Evolutionary conservation across 495 filamentous ascomycete species (phyloP), one percentile per base, ranked within the genome.

Genomic region (Annulohypoxylon moriforme): DNA sequence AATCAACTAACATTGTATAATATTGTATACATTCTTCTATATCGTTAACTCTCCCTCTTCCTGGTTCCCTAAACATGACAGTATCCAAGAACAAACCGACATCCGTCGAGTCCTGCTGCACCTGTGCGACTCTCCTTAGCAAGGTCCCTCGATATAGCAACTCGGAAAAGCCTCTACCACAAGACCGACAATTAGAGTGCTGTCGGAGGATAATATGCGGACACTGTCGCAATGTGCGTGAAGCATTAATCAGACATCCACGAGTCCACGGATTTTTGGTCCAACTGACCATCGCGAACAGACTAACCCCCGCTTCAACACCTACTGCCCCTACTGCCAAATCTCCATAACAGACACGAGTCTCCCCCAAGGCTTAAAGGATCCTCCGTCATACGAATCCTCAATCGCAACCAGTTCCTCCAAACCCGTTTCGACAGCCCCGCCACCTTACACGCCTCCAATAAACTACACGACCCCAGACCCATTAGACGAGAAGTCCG

Each of bases 141-240:
- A 75, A 80, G n/a, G 77, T 83, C 49, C 74, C 81, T 50, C 75
- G 78, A 40, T 76, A 78, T 31, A 73, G 76, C 44, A 83, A 85
- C 64, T 82, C 78, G 11, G 87, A 90, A 78, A 90, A 89, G 74
- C 83, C 85, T n/a, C 75, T 82, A 10, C 78, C 81, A 3, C 74
- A 81, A 27, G 79, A 89, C 72, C 80, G 87, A 9, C 79, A 78
- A 36, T 79, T 91, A 47, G 80, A 83, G 44, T 94, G 92, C 78
- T 94, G 92, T 73, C 79, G 78, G 31, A 84, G 92, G 47, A 78
- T 84, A 9, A 91, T 94, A 68, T 94, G 92, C 74, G 85, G 86
- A 3, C 79, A 79, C 42, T 95, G 92, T 81, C 87, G 91, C 67
- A 76, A 82, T 65, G 89, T 89, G 82, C 44, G 81, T 72, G 25